A percentile compares a stretch with the other conserved stretches of the same genome.
These are phyloP conservation scores for Chrysanthemum lavandulifolium DNA, from an alignment of 129 eudicot species.

Conservation along the genomic window DNA sequence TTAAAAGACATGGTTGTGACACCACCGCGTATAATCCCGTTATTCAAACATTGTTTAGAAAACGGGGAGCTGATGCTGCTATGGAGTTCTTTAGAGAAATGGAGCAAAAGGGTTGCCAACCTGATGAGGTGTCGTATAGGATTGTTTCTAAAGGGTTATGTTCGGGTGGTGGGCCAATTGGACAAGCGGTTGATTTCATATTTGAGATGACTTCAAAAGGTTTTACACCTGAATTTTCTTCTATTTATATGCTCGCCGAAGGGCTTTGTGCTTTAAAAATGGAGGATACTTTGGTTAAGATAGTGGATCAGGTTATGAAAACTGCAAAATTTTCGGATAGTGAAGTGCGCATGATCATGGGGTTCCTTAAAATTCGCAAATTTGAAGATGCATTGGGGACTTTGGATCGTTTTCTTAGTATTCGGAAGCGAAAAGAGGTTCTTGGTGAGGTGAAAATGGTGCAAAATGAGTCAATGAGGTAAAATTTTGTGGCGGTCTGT, in stretches of 20 bases:
- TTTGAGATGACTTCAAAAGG: constrained; percentile 80
- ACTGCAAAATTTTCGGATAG: constrained; percentile 49
- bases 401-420: constrained; percentile 56
- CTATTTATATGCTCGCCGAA: constrained; percentile 84
- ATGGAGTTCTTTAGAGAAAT: constrained; percentile 84
- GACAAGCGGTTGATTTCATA: constrained; percentile 82
- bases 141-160: constrained; percentile 84
- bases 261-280: constrained; percentile 80
- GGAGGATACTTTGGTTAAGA: constrained; percentile 73
- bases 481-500: neutral
- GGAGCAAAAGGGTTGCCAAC: constrained; percentile 69
- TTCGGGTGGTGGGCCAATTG: constrained; percentile 85
- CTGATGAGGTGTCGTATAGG: constrained; percentile 72
- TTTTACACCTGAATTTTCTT: constrained; percentile 57
- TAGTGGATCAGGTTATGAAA: constrained; percentile 61
- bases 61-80: constrained; percentile 60
- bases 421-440: constrained; percentile 57
- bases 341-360: constrained; percentile 77
- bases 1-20: constrained; percentile 74
- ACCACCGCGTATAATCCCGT: constrained; percentile 91
- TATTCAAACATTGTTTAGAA: constrained; percentile 62
- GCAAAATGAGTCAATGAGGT: constrained; percentile 15
- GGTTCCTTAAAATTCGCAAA: constrained; percentile 81
- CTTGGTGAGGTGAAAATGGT: constrained; percentile 39
- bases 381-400: constrained; percentile 78